Evolutionary conservation across 768 basidiomycete species (phyloP).

Genomic region (Naematelia encephala): DNA sequence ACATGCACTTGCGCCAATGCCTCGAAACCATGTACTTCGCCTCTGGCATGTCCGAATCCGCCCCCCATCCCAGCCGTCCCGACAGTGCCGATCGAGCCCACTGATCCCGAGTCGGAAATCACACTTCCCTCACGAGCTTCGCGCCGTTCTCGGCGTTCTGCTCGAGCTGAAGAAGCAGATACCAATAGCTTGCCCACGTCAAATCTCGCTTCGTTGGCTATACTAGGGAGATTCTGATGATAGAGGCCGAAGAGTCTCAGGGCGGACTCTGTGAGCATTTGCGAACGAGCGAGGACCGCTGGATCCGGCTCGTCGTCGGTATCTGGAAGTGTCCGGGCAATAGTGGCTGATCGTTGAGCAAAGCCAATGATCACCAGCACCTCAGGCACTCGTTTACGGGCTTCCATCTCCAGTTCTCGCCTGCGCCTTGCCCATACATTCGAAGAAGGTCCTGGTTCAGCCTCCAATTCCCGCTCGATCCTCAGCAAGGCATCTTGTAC

Average conservation of each 20-base stretch:
- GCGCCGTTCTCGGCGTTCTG: slow-evolving; percentile 45
- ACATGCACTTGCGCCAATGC: slow-evolving; percentile 73
- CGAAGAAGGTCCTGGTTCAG: slow-evolving; percentile 56
- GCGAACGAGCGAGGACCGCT: slow-evolving; percentile 30
- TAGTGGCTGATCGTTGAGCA: slow-evolving; percentile 59
- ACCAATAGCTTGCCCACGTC: slow-evolving; percentile 76
- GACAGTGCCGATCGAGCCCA: slow-evolving; percentile 40
- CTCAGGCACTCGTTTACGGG: slow-evolving; percentile 73
- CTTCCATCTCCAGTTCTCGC: slow-evolving; percentile 70
- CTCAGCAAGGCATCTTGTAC: slow-evolving; percentile 58
- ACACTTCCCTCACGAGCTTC: slow-evolving; percentile 46
- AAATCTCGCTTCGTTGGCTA: slow-evolving; percentile 75
- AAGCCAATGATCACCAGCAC: slow-evolving; percentile 81
- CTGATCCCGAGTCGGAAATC: slow-evolving; percentile 40
- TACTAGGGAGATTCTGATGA: slow-evolving; percentile 67
- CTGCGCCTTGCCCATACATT: slow-evolving; percentile 63
- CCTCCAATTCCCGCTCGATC: slow-evolving; percentile 60
- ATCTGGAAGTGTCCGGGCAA: slow-evolving; percentile 51
- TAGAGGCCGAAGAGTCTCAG: slow-evolving; percentile 81
- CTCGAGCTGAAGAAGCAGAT: slow-evolving; percentile 52
- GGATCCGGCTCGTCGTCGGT: slow-evolving; percentile 50
- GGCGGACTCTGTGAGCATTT: slow-evolving; percentile 71
- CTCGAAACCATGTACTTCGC: slow-evolving; percentile 54
- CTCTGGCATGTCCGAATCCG: slow-evolving; percentile 50
- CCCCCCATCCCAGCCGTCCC: slow-evolving; percentile 50